Evolutionary conservation across 75 land plant genomes (phyloP).

Genomic region (Chamaecyparis obtusa): DNA sequence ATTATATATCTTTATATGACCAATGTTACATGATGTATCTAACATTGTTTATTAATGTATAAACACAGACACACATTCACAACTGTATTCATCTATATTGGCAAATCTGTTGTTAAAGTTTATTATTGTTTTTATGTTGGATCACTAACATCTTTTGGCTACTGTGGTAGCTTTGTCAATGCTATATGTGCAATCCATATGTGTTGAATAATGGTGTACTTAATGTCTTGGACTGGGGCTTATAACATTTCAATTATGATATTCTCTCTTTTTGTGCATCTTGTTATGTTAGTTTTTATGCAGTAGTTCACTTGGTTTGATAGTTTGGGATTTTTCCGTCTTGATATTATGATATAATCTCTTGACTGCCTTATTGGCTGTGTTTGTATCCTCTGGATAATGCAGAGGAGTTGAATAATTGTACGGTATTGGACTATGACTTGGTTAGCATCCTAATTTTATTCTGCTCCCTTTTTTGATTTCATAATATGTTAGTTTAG

Average conservation of each 20-base stretch:
- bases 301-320: not conserved
- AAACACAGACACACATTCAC: not conserved
- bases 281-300: not conserved
- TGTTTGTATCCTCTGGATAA: not conserved
- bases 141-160: not conserved
- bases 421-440: not conserved
- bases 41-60: not conserved
- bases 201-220: not conserved
- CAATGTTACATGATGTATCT: not conserved
- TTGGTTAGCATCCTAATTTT: not conserved
- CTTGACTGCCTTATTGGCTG: not conserved
- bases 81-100: not conserved
- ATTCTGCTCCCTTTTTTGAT: not conserved
- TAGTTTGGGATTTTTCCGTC: not conserved
- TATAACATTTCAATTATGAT: not conserved
- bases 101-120: not conserved
- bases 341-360: not conserved
- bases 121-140: not conserved
- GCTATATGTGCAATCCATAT: not conserved
- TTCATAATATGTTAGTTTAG: not conserved
- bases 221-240: not conserved
- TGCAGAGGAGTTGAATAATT: not conserved
- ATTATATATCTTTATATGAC: too few species aligned
- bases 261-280: not conserved
- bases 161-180: not conserved